Evolutionary conservation across 1,284 basidiomycete species (phyloP).

Genomic region (Stygiomarasmius scandens): DNA sequence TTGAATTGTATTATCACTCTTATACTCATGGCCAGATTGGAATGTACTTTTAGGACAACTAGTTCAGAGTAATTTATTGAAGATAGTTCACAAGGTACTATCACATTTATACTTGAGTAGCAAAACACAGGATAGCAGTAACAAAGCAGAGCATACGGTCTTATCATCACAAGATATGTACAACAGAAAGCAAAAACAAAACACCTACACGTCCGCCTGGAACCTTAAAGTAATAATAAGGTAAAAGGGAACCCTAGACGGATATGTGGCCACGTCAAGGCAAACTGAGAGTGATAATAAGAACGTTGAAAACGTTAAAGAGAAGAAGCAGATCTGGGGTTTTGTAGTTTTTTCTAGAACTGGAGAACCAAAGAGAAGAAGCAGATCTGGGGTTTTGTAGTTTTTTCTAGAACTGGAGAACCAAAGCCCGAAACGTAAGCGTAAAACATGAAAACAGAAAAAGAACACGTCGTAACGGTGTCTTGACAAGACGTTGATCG

Average conservation of each 20-base stretch:
- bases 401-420: background rate
- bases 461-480: background rate
- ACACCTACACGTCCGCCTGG: too few relatives aligned
- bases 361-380: background rate
- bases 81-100: too few relatives aligned
- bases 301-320: background rate
- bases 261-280: background rate
- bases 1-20: background rate
- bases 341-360: background rate
- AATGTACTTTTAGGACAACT: too few relatives aligned
- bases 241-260: too few relatives aligned
- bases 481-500: background rate
- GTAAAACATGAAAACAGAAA: background rate
- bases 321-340: background rate
- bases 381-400: background rate
- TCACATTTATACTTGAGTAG: too few relatives aligned
- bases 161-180: background rate
- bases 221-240: too few relatives aligned
- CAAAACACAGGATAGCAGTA: background rate
- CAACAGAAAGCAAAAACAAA: background rate
- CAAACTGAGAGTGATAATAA: background rate
- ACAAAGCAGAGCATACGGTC: background rate
- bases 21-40: too few relatives aligned
- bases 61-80: too few relatives aligned
- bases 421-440: background rate